Conservation (phyloP, 495 filamentous ascomycete genomes). For the Penicillium angulare region DNA sequence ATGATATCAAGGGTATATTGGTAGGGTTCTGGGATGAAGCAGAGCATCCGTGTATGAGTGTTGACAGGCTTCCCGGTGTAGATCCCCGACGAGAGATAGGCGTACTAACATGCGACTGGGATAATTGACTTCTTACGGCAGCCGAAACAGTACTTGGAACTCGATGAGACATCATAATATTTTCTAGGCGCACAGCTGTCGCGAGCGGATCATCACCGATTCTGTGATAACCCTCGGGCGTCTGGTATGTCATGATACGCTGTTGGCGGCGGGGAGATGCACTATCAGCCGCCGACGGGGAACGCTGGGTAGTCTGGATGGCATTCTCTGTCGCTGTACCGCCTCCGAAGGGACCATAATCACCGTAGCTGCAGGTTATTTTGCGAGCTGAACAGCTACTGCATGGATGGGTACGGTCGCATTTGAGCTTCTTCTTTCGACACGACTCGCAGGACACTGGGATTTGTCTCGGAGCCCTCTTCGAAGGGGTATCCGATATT, state of each 20-base stretch:
- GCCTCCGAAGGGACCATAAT: not conserved
- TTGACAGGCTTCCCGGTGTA: not conserved
- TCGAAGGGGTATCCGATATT: conserved; percentile 8
- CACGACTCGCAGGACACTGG: conserved; percentile 47
- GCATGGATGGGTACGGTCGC: conserved; percentile 35
- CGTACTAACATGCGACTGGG: conserved; percentile 1
- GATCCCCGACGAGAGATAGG: not conserved
- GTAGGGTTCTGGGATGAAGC: conserved; percentile 22
- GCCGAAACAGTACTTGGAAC: conserved; percentile 28
- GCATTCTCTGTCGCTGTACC: not conserved
- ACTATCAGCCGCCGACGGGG: too few species aligned
- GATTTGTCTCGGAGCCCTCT: conserved; percentile 38
- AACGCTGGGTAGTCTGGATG: not conserved
- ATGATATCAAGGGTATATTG: conserved; percentile 20
- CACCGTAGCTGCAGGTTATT: conserved; percentile 33
- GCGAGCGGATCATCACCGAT: conserved; percentile 19
- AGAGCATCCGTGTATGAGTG: not conserved
- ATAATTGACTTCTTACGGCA: conserved; percentile 15
- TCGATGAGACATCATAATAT: conserved; percentile 40
- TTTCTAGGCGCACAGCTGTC: conserved; percentile 38
- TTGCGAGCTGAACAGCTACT: conserved; percentile 41
- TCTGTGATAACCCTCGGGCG: not conserved
- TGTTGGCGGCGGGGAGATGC: too few species aligned
- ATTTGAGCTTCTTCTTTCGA: conserved; percentile 16
- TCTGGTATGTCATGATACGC: not conserved